These are phyloP conservation scores for Cryptomeria japonica DNA, from an alignment of 75 land plant genomes.

Conservation along the genomic window DNA sequence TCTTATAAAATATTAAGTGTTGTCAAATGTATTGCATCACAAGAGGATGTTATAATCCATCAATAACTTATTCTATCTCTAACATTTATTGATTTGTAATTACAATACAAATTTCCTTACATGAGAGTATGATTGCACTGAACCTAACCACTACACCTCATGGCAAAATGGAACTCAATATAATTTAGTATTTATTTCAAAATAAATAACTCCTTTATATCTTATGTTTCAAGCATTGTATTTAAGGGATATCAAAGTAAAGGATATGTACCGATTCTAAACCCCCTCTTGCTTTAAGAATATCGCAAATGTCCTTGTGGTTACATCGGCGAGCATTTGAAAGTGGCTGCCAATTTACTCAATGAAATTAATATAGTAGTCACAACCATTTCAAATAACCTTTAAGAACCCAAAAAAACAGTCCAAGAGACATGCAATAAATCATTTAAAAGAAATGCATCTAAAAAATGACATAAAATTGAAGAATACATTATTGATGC, in stretches of 20 bases:
- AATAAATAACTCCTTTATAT: background rate
- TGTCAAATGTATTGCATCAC: background rate
- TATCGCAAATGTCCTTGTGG: constrained; percentile 38
- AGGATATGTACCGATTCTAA: constrained; percentile 29
- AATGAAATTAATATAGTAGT: background rate
- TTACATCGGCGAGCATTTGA: constrained; percentile 55
- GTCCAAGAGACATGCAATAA: background rate
- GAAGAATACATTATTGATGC: background rate
- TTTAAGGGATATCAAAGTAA: background rate
- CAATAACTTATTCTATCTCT: background rate
- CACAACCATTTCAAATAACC: background rate
- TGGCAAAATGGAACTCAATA: background rate
- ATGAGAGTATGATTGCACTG: background rate
- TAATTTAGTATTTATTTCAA: background rate
- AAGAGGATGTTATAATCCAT: background rate
- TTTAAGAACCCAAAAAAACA: background rate
- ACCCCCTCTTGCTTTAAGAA: constrained; percentile 48
- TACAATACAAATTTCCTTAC: background rate
- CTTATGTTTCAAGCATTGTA: background rate
- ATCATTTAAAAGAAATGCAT: background rate
- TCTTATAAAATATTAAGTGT: background rate
- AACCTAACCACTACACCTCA: background rate
- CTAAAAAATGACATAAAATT: background rate
- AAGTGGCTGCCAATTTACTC: constrained; percentile 39
- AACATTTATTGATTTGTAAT: background rate